Percentiles rank a stretch among this genome's conserved stretches.
Conservation (phyloP, 1,139 yeast genomes). For the Taphrina communis region DNA sequence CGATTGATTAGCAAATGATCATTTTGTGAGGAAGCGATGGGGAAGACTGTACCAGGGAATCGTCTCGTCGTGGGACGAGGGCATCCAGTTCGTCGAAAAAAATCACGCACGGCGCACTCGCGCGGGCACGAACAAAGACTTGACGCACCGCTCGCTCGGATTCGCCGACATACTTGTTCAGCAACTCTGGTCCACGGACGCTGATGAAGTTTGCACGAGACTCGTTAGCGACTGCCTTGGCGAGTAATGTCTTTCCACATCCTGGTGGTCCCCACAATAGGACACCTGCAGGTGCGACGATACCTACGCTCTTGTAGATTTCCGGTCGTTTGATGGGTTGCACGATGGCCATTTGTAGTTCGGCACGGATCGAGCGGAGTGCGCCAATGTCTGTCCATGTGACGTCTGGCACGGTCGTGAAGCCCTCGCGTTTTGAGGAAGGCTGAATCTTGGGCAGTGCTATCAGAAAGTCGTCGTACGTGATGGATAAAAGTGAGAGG, state of each 20-base stretch:
- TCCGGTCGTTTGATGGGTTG: slow-evolving; percentile 96
- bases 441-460: slow-evolving; percentile 96
- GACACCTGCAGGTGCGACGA: slow-evolving; percentile 96
- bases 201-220: slow-evolving; percentile 94
- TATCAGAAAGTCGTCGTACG: slow-evolving; percentile 74
- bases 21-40: background rate
- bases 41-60: slow-evolving; percentile 57
- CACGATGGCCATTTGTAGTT: slow-evolving; percentile 94
- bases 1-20: no score
- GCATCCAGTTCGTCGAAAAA: slow-evolving; percentile 97
- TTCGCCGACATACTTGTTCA: slow-evolving; percentile 96
- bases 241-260: slow-evolving; percentile 93
- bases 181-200: slow-evolving; percentile 90
- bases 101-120: slow-evolving; percentile 92
- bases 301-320: slow-evolving; percentile 85
- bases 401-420: slow-evolving; percentile 98
- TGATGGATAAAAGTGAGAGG: slow-evolving; percentile 73
- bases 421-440: slow-evolving; percentile 96
- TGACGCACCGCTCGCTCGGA: slow-evolving; percentile 94
- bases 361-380: slow-evolving; percentile 75
- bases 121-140: slow-evolving; percentile 91
- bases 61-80: slow-evolving; percentile 89
- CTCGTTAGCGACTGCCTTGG: slow-evolving; percentile 97
- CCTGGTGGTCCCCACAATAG: slow-evolving; percentile 99
- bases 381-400: slow-evolving; percentile 98